Evolutionary conservation across 2,329 filamentous ascomycete species (phyloP).

Genomic region (Lomentospora prolificans): DNA sequence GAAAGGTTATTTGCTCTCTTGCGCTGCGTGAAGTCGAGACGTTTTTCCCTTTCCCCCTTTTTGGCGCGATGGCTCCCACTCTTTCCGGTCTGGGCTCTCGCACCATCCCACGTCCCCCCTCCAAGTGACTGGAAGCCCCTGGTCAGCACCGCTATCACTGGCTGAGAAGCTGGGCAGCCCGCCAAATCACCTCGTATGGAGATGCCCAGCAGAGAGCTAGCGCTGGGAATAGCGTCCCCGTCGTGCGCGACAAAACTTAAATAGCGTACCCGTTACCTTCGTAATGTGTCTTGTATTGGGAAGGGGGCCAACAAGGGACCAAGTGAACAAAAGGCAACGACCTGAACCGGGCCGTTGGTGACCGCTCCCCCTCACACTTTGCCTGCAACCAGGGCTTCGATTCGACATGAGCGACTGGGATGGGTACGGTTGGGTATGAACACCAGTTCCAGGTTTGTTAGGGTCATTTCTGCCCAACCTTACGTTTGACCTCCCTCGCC

Average conservation of each 20-base stretch:
- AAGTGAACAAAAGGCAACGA: not conserved
- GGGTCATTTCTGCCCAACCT: constrained; percentile 10
- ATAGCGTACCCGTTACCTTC: not conserved
- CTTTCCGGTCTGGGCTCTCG: too few relatives aligned
- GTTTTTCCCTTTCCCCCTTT: too few relatives aligned
- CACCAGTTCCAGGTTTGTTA: constrained; percentile 7
- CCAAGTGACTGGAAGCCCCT: too few relatives aligned
- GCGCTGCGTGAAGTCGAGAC: too few relatives aligned
- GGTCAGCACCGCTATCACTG: not conserved
- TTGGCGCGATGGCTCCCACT: too few relatives aligned
- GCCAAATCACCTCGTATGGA: not conserved
- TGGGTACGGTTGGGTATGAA: constrained; percentile 8
- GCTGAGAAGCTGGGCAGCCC: not conserved
- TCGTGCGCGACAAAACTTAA: not conserved
- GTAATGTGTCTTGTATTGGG: not conserved
- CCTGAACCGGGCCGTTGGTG: not conserved
- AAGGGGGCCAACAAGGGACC: not conserved
- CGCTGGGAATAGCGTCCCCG: not conserved
- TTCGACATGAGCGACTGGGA: constrained; percentile 1
- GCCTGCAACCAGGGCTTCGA: constrained; percentile 3
- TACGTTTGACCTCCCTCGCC: not conserved
- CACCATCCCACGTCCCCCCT: too few relatives aligned
- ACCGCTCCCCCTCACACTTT: not conserved
- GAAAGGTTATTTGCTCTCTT: too few relatives aligned
- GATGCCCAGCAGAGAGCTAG: not conserved